Conservation (phyloP, 2,329 filamentous ascomycete genomes). For the Alternaria tenuissima region DNA sequence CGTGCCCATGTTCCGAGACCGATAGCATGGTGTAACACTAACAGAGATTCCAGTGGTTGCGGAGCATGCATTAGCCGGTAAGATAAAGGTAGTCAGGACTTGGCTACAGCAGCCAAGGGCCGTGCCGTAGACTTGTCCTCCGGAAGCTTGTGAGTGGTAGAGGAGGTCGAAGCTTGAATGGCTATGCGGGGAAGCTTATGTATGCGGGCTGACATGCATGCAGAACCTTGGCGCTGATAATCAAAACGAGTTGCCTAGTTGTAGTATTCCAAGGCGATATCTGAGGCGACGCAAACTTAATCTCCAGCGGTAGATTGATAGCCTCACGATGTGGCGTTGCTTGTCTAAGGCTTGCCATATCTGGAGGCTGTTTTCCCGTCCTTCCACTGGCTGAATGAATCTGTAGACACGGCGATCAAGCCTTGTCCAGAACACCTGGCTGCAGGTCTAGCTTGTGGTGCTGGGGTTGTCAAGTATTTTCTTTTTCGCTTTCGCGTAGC, state of each 20-base stretch:
- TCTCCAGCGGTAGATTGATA: not conserved
- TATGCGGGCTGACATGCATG: conserved; percentile 31
- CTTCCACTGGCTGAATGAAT: not conserved
- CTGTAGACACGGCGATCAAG: not conserved
- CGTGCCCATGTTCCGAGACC: conserved; percentile 19
- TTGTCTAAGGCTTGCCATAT: not conserved
- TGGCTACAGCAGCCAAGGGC: not conserved
- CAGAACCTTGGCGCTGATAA: not conserved
- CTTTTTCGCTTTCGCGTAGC: conserved; percentile 3
- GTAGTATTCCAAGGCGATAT: not conserved
- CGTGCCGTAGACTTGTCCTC: conserved; percentile 6
- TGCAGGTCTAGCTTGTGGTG: not conserved
- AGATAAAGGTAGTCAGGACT: conserved; percentile 4
- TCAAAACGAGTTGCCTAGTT: not conserved
- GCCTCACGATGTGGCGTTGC: not conserved
- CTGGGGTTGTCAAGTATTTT: not conserved
- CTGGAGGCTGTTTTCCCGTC: not conserved
- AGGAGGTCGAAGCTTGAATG: conserved; percentile 25
- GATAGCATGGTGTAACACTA: conserved; percentile 25
- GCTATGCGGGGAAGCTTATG: conserved; percentile 27
- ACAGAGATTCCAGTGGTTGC: conserved; percentile 17
- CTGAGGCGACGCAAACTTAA: not conserved
- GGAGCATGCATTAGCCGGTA: conserved; percentile 10
- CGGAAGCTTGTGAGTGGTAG: conserved; percentile 8
- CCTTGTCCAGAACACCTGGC: not conserved